A percentile compares a stretch with the other conserved stretches of the same genome.
phyloP scores from a whole-genome alignment of 2,329 filamentous ascomycete genomes.

The Alternaria panax region DNA sequence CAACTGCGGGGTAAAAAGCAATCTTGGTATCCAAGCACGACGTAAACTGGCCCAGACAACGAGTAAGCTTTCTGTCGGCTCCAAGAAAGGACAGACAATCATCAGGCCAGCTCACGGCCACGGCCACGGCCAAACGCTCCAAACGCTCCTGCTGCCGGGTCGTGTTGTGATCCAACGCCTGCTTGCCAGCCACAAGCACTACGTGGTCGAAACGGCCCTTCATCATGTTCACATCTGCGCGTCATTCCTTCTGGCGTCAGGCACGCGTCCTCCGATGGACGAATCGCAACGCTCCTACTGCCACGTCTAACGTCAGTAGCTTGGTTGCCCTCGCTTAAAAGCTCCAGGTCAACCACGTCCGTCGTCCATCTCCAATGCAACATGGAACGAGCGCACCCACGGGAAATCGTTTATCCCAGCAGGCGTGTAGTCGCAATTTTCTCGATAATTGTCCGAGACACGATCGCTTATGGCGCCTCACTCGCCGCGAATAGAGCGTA shows the following conservation, averaged over 20 bases:
- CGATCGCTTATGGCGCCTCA: constrained; percentile 7
- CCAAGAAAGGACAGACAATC: not conserved
- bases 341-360: not conserved
- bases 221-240: not conserved
- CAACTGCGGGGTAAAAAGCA: constrained; percentile 1
- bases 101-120: not conserved
- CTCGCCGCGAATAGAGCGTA: too few relatives aligned
- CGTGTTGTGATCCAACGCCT: not conserved
- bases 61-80: not conserved
- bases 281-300: not conserved
- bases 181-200: not conserved
- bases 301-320: not conserved
- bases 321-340: not conserved
- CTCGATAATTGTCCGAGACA: not conserved
- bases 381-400: not conserved
- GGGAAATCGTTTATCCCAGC: not conserved
- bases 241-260: constrained; percentile 9
- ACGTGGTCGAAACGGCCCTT: constrained; percentile 4
- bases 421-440: not conserved
- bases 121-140: not conserved
- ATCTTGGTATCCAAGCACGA: not conserved
- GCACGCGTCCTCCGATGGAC: constrained; percentile 1
- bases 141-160: not conserved
- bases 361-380: not conserved
- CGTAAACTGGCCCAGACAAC: not conserved